Base-by-base conservation (phyloP, 2,329 filamentous ascomycete genomes). In the Paecilomyces niveus region DNA sequence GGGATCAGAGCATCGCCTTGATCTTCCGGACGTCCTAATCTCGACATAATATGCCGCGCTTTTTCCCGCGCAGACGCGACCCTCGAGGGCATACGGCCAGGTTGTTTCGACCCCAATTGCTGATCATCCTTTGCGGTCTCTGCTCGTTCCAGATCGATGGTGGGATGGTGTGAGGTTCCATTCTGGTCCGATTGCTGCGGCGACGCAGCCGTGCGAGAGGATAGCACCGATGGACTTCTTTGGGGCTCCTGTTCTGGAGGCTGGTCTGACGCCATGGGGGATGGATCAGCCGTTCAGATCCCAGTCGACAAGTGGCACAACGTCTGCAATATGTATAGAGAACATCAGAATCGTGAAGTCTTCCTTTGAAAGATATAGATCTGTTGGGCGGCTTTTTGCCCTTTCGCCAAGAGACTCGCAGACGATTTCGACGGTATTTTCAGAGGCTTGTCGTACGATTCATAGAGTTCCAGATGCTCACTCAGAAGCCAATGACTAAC, bases 21-120 rank as follows among this genome's bases (percentile, higher is more conserved):
- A 21, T 61, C 60, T 29, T 61, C 60, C 2, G 60, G 60, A 22
- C 60, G 51, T 18, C 60, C 60, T 33, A 61, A 29, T 11, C 50
- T 59, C 1, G 55, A 45, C 56, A 61, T 53, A 31, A 45, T 57
- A 13, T 53, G 22, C n/a, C 60, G 58, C 22, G 60, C 60, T 4
- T 57, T 57, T n/a, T 61, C 60, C 13, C 55, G 53, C 8, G 56
- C 45, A 6, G 32, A 56, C 10, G 54, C 9, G 5, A 24, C 39
- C 7, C 58, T 45, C n/a, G 39, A 45, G 15, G 15, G 15, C n/a
- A 45, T 8, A 8, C 8, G 39, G 39, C 39, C 39, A 18, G n/a
- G 39, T 45, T 45, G n/a, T 18, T 21, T 45, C 6, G 39, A 45
- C 18, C 9, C 39, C 15, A 13, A 39, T 6, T 39, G 35, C 13